phyloP scores from a whole-genome alignment of 2,329 filamentous ascomycete species.

The Cadophora gregata region DNA sequence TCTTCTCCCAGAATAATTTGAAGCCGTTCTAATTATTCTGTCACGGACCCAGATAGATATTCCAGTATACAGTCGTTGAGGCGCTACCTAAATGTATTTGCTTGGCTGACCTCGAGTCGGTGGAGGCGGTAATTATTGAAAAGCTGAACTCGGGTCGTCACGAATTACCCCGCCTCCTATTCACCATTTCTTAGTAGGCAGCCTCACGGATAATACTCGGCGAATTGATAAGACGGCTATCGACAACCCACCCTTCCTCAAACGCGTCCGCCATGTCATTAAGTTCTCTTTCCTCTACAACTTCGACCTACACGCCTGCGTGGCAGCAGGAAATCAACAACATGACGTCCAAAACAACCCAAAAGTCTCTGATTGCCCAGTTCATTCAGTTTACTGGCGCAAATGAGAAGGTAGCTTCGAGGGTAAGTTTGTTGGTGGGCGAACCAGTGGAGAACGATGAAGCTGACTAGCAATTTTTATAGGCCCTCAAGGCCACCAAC shows the following conservation, averaged over 20 bases:
- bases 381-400: slow-evolving; percentile 44
- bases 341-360: slow-evolving; percentile 42
- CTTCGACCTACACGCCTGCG: slow-evolving; percentile 11
- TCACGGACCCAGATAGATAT: not conserved
- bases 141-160: not conserved
- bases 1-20: not conserved
- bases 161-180: slow-evolving; percentile 13
- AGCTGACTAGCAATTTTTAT: slow-evolving; percentile 33
- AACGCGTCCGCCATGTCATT: not conserved
- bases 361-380: slow-evolving; percentile 37
- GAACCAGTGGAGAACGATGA: slow-evolving; percentile 20
- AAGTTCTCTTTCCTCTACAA: slow-evolving; percentile 7
- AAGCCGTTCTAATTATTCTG: not conserved
- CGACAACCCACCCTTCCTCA: not conserved
- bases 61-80: not conserved
- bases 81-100: too few relatives aligned
- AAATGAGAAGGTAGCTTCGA: slow-evolving; percentile 40
- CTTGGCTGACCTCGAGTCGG: not conserved
- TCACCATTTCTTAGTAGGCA: not conserved
- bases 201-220: slow-evolving; percentile 12
- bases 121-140: not conserved
- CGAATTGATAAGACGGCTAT: slow-evolving; percentile 16
- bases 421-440: slow-evolving; percentile 37
- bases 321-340: slow-evolving; percentile 26
- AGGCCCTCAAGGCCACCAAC: slow-evolving; percentile 46